Evolutionary conservation across 1,284 basidiomycete genomes (phyloP).

Genomic region (Boletus mariae): DNA sequence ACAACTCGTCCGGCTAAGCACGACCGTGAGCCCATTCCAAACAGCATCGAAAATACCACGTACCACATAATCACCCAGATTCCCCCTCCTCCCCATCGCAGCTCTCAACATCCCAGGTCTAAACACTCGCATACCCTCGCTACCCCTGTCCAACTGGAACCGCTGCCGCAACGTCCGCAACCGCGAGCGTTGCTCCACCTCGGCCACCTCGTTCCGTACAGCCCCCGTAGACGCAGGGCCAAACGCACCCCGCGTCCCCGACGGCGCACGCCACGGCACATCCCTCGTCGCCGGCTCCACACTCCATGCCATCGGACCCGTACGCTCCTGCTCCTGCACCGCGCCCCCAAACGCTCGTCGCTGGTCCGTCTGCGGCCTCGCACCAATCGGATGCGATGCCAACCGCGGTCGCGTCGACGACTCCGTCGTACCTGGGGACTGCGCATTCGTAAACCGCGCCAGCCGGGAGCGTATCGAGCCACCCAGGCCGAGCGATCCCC

Average conservation of each 20-base stretch:
- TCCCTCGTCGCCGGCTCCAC: slow-evolving; percentile 10
- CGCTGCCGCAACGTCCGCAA: slow-evolving; percentile 28
- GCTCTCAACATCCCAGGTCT: slow-evolving; percentile 26
- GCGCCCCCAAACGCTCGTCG: slow-evolving; percentile 12
- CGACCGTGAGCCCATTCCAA: not conserved
- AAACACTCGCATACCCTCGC: slow-evolving; percentile 20
- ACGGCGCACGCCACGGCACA: slow-evolving; percentile 23
- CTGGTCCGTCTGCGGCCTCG: slow-evolving; percentile 24
- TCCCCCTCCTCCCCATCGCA: slow-evolving; percentile 30
- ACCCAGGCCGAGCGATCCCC: slow-evolving; percentile 18
- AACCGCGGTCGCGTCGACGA: slow-evolving; percentile 18
- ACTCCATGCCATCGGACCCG: slow-evolving; percentile 5
- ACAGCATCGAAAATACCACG: slow-evolving; percentile 11
- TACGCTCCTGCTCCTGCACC: slow-evolving; percentile 7
- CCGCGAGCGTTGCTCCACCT: slow-evolving; percentile 26
- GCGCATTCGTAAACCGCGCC: slow-evolving; percentile 21
- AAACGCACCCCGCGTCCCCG: slow-evolving; percentile 18
- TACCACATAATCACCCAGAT: slow-evolving; percentile 62
- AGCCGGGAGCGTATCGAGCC: slow-evolving; percentile 26
- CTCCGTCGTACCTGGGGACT: slow-evolving; percentile 9
- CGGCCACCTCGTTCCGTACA: slow-evolving; percentile 12
- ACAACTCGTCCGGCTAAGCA: slow-evolving; percentile 63
- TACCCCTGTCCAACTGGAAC: slow-evolving; percentile 22
- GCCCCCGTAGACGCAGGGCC: not conserved
- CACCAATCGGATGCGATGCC: slow-evolving; percentile 23